phyloP scores from a whole-genome alignment of 306 rosid species.

The Sicyos edulis region DNA sequence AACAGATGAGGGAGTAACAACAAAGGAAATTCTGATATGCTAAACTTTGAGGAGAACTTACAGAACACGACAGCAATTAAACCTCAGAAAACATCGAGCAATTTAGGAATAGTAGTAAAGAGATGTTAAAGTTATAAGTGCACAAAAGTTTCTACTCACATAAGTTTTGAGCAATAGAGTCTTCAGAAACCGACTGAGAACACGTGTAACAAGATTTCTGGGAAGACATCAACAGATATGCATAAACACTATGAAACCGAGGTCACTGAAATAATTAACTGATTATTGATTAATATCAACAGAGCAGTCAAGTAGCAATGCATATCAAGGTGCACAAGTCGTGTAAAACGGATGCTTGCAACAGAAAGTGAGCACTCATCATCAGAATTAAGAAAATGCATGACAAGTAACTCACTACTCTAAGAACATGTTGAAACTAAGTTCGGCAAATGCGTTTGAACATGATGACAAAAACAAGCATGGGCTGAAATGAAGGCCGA shows the following conservation, averaged over 20 bases:
- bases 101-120: neutral
- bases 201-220: constrained; percentile 91
- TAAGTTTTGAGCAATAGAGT: constrained; percentile 76
- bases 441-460: no score
- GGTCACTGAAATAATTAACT: constrained; percentile 4
- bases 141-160: constrained; percentile 38
- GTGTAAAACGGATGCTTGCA: neutral
- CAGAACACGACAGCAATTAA: constrained; percentile 5
- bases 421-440: no score
- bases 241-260: neutral
- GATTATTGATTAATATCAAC: neutral
- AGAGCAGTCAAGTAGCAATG: neutral
- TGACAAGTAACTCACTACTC: no score
- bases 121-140: neutral
- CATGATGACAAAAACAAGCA: neutral
- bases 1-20: no score
- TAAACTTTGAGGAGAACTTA: neutral
- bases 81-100: neutral
- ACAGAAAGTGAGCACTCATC: neutral
- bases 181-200: constrained; percentile 72
- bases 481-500: neutral
- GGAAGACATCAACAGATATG: constrained; percentile 24
- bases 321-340: neutral
- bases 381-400: no score
- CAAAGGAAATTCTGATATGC: neutral